A percentile compares a stretch with the other conserved stretches of the same genome.
These are phyloP conservation scores for Amaranthus palmeri DNA, from an alignment of 148 eudicot species.

Conservation along the genomic window DNA sequence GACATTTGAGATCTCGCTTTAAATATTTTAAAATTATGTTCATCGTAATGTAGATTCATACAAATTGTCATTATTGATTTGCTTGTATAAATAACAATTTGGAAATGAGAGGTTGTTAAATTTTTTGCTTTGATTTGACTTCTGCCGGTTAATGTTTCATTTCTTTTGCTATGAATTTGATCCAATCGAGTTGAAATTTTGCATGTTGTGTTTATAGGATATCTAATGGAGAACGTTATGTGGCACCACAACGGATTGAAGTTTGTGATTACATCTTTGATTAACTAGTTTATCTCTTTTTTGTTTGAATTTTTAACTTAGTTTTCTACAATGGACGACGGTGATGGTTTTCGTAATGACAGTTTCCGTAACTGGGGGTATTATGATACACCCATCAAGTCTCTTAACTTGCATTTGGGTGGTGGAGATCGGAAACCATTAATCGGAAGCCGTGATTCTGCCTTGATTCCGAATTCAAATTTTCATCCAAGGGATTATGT, in stretches of 20 bases:
- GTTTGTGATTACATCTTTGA: conserved; percentile 16
- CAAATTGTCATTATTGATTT: background rate
- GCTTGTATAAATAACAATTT: background rate
- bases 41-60: conserved; percentile 11
- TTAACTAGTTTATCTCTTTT: conserved; percentile 9
- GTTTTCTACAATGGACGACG: conserved; percentile 35
- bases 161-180: background rate
- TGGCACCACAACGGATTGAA: conserved; percentile 7
- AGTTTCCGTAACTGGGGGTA: conserved; percentile 44
- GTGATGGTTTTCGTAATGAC: conserved; percentile 21
- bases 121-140: conserved; percentile 21
- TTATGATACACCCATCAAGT: conserved; percentile 30
- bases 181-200: conserved; percentile 19
- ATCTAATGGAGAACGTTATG: conserved; percentile 20
- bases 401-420: conserved; percentile 36
- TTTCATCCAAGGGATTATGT: conserved; percentile 34
- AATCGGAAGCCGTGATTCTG: conserved; percentile 28
- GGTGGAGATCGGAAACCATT: conserved; percentile 31
- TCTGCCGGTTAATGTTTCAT: conserved; percentile 2
- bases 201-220: conserved; percentile 17
- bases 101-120: background rate
- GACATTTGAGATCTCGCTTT: conserved; percentile 25
- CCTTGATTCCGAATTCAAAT: conserved; percentile 26
- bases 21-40: conserved; percentile 2
- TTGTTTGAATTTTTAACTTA: background rate